Evolutionary conservation across 352 stramenopile genomes (phyloP).

Genomic region (Globisporangium parvum): DNA sequence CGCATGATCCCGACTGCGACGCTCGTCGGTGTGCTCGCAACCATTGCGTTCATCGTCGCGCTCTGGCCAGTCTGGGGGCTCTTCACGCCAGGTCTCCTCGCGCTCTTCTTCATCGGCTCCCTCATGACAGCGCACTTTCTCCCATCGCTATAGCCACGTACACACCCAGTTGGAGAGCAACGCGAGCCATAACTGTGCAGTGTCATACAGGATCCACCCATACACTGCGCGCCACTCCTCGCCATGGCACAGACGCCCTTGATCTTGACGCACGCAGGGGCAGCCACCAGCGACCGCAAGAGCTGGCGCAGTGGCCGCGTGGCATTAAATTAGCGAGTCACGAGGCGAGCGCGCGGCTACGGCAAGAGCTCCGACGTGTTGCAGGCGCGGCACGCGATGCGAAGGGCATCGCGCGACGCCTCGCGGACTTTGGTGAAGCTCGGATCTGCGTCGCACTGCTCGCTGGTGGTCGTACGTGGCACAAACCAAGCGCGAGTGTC

Average conservation of each 20-base stretch:
- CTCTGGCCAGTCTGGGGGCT: constrained; percentile 92
- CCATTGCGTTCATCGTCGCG: constrained; percentile 75
- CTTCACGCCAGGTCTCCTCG: constrained; percentile 85
- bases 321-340: not conserved
- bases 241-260: no score
- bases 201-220: no score
- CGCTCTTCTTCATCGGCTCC: constrained; percentile 85
- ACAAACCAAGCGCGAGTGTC: not conserved
- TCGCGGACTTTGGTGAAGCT: constrained; percentile 35
- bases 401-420: constrained; percentile 8
- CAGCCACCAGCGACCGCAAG: no score
- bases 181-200: no score
- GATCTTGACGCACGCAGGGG: no score
- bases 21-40: constrained; percentile 51
- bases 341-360: not conserved
- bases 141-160: constrained; percentile 59
- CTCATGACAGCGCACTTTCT: constrained; percentile 94
- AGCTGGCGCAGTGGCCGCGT: no score
- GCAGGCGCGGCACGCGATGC: constrained; percentile 10
- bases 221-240: no score
- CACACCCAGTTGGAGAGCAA: no score
- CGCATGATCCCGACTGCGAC: constrained; percentile 88
- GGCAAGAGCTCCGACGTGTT: constrained; percentile 1
- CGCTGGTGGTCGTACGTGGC: constrained; percentile 17
- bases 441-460: constrained; percentile 40